Evolutionary conservation across 495 filamentous ascomycete species (phyloP).

Genomic region (Hypoxylon lienhwacheense): DNA sequence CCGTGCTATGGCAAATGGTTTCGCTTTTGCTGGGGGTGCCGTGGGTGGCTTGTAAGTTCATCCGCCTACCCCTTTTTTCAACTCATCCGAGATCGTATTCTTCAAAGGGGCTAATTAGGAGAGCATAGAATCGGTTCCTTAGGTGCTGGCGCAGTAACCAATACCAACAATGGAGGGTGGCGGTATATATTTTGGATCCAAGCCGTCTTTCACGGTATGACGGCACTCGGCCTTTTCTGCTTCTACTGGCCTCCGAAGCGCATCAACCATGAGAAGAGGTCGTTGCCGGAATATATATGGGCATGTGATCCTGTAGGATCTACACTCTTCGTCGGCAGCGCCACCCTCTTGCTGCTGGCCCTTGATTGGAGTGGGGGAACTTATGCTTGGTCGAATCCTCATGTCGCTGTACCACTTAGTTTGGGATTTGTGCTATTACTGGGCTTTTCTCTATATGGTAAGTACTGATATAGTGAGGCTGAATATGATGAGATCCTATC

Average conservation of each 20-base stretch:
- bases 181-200: slow-evolving; percentile 63
- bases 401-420: slow-evolving; percentile 53
- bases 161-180: slow-evolving; percentile 50
- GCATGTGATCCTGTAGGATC: slow-evolving; percentile 58
- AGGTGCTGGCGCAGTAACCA: slow-evolving; percentile 56
- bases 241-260: slow-evolving; percentile 54
- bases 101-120: neutral
- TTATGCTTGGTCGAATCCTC: slow-evolving; percentile 51
- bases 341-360: slow-evolving; percentile 54
- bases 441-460: slow-evolving; percentile 51
- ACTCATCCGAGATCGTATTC: neutral
- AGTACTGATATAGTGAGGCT: slow-evolving; percentile 4
- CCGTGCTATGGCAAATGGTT: slow-evolving; percentile 56
- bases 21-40: slow-evolving; percentile 51
- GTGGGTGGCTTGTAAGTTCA: slow-evolving; percentile 52
- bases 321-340: slow-evolving; percentile 50
- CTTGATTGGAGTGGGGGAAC: slow-evolving; percentile 57
- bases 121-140: slow-evolving; percentile 46
- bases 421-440: slow-evolving; percentile 51
- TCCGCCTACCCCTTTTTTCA: neutral
- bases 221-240: slow-evolving; percentile 49
- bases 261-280: slow-evolving; percentile 47
- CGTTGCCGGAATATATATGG: slow-evolving; percentile 49
- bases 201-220: slow-evolving; percentile 54
- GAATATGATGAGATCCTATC: no score